These are phyloP conservation scores for Neltuma alba DNA, from an alignment of 306 rosid genomes.

Conservation along the genomic window DNA sequence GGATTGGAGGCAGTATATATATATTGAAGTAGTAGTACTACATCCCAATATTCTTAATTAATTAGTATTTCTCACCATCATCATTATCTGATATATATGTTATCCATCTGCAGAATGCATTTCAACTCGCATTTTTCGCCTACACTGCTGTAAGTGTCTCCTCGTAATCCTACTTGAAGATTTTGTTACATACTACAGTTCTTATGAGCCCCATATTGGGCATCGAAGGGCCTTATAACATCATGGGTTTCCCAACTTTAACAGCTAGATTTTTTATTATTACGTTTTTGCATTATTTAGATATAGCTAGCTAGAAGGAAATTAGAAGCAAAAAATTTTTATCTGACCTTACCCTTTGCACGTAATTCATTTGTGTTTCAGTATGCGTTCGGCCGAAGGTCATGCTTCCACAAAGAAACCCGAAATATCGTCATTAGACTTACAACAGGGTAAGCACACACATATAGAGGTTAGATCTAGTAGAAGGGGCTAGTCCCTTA, in stretches of 20 bases:
- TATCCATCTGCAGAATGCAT: conserved; percentile 67
- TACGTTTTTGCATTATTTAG: too few relatives aligned
- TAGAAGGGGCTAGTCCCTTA: too few relatives aligned
- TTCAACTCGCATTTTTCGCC: conserved; percentile 76
- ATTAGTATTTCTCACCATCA: too few relatives aligned
- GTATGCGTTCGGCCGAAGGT: conserved; percentile 33
- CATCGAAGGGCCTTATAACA: too few relatives aligned
- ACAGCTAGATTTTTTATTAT: too few relatives aligned
- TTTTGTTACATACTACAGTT: too few relatives aligned
- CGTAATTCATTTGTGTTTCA: conserved; percentile 33
- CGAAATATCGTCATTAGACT: conserved; percentile 57
- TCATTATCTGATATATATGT: background rate
- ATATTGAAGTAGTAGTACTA: too few relatives aligned
- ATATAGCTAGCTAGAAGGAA: background rate
- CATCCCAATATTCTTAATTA: too few relatives aligned
- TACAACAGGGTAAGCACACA: conserved; percentile 52
- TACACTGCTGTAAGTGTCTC: conserved; percentile 64
- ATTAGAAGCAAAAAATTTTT: background rate
- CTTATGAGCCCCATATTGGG: too few relatives aligned
- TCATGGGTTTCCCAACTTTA: too few relatives aligned
- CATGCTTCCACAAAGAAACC: conserved; percentile 55
- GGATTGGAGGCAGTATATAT: too few relatives aligned
- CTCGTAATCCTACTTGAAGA: background rate
- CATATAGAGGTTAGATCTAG: too few relatives aligned
- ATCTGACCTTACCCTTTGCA: background rate